Percentiles rank a stretch among this genome's conserved stretches.
phyloP scores from a whole-genome alignment of 306 rosid genomes.

The Quercus alba region DNA sequence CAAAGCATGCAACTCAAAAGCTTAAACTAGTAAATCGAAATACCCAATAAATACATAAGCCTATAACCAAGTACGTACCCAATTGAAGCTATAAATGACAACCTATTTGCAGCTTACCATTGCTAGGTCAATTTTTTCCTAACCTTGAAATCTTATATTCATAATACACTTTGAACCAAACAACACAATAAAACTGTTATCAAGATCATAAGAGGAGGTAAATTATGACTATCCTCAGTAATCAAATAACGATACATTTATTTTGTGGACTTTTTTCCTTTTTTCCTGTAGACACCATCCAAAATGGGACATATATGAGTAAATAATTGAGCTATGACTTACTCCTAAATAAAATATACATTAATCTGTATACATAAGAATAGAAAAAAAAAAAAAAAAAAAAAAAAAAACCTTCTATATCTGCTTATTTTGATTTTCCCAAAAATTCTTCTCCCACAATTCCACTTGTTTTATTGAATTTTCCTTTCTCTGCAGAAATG shows the following conservation, averaged over 20 bases:
- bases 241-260: not conserved
- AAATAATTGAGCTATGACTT: not conserved
- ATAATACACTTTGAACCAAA: too few species aligned
- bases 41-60: too few species aligned
- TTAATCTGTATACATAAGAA: not conserved
- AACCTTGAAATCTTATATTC: too few species aligned
- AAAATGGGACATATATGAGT: not conserved
- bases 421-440: constrained; percentile 40
- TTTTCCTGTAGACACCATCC: not conserved
- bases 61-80: too few species aligned
- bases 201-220: not conserved
- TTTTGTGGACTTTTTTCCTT: not conserved
- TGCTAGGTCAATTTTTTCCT: too few species aligned
- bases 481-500: constrained; percentile 35
- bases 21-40: too few species aligned
- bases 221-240: not conserved
- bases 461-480: constrained; percentile 47
- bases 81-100: too few species aligned
- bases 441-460: constrained; percentile 20
- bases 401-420: constrained; percentile 17
- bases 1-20: too few species aligned
- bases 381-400: too few species aligned
- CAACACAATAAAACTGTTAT: too few species aligned
- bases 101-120: too few species aligned
- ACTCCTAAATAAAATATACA: not conserved